Percentiles rank a stretch among this genome's conserved stretches.
Evolutionary conservation across 2,329 filamentous ascomycete species (phyloP).

Genomic region (Monosporascus sp.): DNA sequence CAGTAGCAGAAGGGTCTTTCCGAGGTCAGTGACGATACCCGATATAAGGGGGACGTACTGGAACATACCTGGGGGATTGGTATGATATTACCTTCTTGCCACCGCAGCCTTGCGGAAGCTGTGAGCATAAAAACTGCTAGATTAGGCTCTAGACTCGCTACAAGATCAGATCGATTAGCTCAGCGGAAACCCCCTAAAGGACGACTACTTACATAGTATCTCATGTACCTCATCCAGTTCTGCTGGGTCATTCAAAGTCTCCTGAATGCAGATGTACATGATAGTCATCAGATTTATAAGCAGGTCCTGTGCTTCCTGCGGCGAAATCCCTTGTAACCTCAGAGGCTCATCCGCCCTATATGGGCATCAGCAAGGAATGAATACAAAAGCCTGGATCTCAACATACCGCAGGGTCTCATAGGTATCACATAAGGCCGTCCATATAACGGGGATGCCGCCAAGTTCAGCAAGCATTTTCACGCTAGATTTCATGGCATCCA

Average conservation of each 20-base stretch:
- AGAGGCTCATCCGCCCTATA: slow-evolving; percentile 42
- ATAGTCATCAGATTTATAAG: slow-evolving; percentile 59
- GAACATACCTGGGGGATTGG: slow-evolving; percentile 57
- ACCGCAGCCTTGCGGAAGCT: slow-evolving; percentile 62
- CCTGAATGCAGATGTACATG: slow-evolving; percentile 56
- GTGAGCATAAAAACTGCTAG: slow-evolving; percentile 69
- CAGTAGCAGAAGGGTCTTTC: slow-evolving; percentile 68
- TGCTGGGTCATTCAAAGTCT: slow-evolving; percentile 45
- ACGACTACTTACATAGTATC: slow-evolving; percentile 43
- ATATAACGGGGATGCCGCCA: slow-evolving; percentile 45
- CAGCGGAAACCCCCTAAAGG: background rate
- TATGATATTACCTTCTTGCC: slow-evolving; percentile 60
- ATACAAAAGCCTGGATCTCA: slow-evolving; percentile 7
- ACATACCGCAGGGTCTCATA: slow-evolving; percentile 51
- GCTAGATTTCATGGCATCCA: slow-evolving; percentile 53
- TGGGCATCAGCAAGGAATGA: slow-evolving; percentile 21
- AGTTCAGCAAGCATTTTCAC: slow-evolving; percentile 45
- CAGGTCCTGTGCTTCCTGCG: slow-evolving; percentile 53
- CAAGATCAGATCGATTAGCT: slow-evolving; percentile 15
- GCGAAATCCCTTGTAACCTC: slow-evolving; percentile 30
- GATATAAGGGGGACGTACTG: background rate
- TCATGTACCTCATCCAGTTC: slow-evolving; percentile 40
- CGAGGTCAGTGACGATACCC: slow-evolving; percentile 3
- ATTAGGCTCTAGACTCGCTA: slow-evolving; percentile 57
- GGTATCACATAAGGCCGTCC: slow-evolving; percentile 42